phyloP scores from a whole-genome alignment of 257 asterid species.

The Jacaranda copaia region DNA sequence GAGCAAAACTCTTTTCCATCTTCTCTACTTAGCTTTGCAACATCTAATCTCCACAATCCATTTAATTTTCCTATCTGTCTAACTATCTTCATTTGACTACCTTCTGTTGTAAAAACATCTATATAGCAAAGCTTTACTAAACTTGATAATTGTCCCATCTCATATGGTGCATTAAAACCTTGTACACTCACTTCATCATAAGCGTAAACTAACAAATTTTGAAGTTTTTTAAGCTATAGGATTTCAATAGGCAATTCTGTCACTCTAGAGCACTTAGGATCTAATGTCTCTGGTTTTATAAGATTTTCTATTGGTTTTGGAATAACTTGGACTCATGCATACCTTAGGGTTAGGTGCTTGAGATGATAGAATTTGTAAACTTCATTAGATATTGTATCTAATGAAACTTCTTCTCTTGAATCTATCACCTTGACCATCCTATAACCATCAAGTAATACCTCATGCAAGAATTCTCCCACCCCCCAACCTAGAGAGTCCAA shows the following conservation, averaged over 20 bases:
- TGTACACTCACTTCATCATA: neutral
- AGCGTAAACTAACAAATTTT: neutral
- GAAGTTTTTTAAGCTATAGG: slow-evolving; percentile 29
- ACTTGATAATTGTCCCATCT: slow-evolving; percentile 9
- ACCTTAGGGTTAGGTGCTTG: neutral
- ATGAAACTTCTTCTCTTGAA: neutral
- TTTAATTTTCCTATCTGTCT: slow-evolving; percentile 36
- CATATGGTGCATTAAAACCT: neutral
- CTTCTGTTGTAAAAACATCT: slow-evolving; percentile 18
- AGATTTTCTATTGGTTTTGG: no score
- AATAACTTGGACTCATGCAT: no score
- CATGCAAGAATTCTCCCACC: no score
- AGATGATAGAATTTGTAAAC: neutral
- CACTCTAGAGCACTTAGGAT: neutral
- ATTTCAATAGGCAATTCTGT: slow-evolving; percentile 31
- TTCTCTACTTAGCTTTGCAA: slow-evolving; percentile 33
- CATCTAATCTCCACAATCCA: slow-evolving; percentile 12
- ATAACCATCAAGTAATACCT: no score
- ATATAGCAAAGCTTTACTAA: neutral
- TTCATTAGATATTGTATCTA: neutral
- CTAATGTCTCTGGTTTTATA: neutral
- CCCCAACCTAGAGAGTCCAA: no score
- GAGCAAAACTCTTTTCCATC: slow-evolving; percentile 38
- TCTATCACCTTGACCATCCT: no score
- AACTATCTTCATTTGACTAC: neutral